Conservation (phyloP, 352 stramenopile species). For the Phytophthora melonis region DNA sequence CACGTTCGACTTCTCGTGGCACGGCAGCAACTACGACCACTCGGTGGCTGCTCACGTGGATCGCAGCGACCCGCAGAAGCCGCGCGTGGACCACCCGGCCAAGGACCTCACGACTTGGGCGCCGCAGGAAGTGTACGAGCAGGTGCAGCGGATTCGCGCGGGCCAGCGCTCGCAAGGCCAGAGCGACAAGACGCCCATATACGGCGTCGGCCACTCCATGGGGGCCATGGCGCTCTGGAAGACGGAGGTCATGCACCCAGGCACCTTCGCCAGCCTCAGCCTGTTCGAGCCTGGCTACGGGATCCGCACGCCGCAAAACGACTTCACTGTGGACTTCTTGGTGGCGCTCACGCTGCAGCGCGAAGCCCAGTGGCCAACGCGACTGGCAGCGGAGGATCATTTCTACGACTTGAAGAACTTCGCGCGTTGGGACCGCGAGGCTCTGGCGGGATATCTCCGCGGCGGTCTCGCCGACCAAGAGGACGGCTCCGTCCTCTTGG, state of each 20-base stretch:
- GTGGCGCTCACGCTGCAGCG: slow-evolving; percentile 37
- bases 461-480: slow-evolving; percentile 34
- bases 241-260: slow-evolving; percentile 47
- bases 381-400: slow-evolving; percentile 32
- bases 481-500: slow-evolving; percentile 41
- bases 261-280: slow-evolving; percentile 49
- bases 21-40: slow-evolving; percentile 48
- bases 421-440: slow-evolving; percentile 42
- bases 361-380: slow-evolving; percentile 30
- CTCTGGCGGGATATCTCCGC: slow-evolving; percentile 36
- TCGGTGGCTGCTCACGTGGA: slow-evolving; percentile 32
- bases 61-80: slow-evolving; percentile 36
- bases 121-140: slow-evolving; percentile 32
- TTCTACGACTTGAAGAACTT: slow-evolving; percentile 46
- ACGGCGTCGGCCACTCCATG: slow-evolving; percentile 68
- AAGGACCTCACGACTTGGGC: slow-evolving; percentile 39
- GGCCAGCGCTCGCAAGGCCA: slow-evolving; percentile 19
- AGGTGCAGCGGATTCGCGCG: slow-evolving; percentile 35
- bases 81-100: slow-evolving; percentile 50
- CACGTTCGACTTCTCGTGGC: slow-evolving; percentile 52
- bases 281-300: slow-evolving; percentile 56
- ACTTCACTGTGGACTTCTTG: slow-evolving; percentile 36
- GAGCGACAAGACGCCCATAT: slow-evolving; percentile 40
- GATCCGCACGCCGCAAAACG: slow-evolving; percentile 26
- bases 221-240: slow-evolving; percentile 51